A percentile compares a stretch with the other conserved stretches of the same genome.
phyloP scores from a whole-genome alignment of 2,329 filamentous ascomycete species.

The Zymoseptoria ardabiliae region DNA sequence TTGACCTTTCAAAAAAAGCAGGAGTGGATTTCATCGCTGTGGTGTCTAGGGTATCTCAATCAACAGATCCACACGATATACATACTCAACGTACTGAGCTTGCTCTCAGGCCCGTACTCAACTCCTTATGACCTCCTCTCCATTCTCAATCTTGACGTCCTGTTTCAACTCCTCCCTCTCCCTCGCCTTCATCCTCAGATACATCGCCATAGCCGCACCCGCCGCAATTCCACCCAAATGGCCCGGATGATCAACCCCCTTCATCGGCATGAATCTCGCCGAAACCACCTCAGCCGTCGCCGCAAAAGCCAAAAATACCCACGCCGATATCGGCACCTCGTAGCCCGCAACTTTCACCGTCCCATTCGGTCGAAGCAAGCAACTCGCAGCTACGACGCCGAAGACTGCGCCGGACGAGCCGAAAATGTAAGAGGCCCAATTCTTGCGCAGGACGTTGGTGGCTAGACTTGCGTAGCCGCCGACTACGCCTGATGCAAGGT shows the following conservation, averaged over 20 bases:
- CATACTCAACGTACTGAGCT: neutral
- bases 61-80: neutral
- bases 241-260: constrained; percentile 29
- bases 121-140: neutral
- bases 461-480: constrained; percentile 54
- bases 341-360: constrained; percentile 23
- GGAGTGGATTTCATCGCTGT: neutral
- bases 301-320: constrained; percentile 34
- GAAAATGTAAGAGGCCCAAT: constrained; percentile 46
- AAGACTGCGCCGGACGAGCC: constrained; percentile 62
- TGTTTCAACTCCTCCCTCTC: neutral
- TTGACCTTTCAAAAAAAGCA: neutral
- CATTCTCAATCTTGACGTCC: neutral
- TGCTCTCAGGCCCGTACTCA: neutral
- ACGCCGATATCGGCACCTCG: constrained; percentile 28
- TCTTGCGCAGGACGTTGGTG: constrained; percentile 36
- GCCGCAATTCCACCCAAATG: constrained; percentile 29
- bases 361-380: constrained; percentile 33
- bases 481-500: constrained; percentile 51
- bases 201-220: constrained; percentile 8
- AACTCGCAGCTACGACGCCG: constrained; percentile 54
- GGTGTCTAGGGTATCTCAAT: neutral
- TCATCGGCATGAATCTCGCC: constrained; percentile 17
- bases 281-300: constrained; percentile 20
- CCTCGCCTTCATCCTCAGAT: constrained; percentile 1